These are phyloP conservation scores for Nicotiana tomentosiformis DNA, from an alignment of 257 asterid species.

Conservation along the genomic window DNA sequence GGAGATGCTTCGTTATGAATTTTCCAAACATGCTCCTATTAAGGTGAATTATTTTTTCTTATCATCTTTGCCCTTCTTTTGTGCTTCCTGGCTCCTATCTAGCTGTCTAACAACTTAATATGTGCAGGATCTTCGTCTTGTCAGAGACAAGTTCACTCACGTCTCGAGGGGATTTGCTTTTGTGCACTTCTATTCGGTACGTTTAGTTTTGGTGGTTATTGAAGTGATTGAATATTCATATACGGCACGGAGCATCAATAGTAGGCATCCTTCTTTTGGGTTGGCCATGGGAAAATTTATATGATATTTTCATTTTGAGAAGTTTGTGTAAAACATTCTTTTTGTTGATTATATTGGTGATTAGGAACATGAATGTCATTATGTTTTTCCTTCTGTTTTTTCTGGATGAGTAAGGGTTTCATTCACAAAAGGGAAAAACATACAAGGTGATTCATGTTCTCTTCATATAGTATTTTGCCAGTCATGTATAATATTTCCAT, in stretches of 20 bases:
- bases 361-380: background rate
- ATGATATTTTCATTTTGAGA: background rate
- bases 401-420: background rate
- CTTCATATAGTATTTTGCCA: background rate
- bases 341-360: background rate
- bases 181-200: conserved; percentile 83
- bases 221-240: background rate
- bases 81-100: conserved; percentile 8
- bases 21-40: conserved; percentile 90
- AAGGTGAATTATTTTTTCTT: conserved; percentile 43
- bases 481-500: background rate
- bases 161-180: conserved; percentile 99
- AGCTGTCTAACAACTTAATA: conserved; percentile 14
- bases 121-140: conserved; percentile 90
- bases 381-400: background rate
- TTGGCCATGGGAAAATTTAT: background rate
- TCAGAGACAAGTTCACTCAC: conserved; percentile 95
- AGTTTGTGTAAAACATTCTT: background rate
- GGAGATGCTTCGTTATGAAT: conserved; percentile 98
- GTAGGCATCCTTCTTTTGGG: background rate
- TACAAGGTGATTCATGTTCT: background rate
- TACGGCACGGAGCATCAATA: background rate
- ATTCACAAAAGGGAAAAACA: background rate
- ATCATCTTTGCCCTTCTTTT: background rate
- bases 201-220: conserved; percentile 13